A percentile compares a stretch with the other conserved stretches of the same genome.
Evolutionary conservation across 1,139 yeast genomes (phyloP).

Genomic region (Yamadazyma pseudoaaseri): DNA sequence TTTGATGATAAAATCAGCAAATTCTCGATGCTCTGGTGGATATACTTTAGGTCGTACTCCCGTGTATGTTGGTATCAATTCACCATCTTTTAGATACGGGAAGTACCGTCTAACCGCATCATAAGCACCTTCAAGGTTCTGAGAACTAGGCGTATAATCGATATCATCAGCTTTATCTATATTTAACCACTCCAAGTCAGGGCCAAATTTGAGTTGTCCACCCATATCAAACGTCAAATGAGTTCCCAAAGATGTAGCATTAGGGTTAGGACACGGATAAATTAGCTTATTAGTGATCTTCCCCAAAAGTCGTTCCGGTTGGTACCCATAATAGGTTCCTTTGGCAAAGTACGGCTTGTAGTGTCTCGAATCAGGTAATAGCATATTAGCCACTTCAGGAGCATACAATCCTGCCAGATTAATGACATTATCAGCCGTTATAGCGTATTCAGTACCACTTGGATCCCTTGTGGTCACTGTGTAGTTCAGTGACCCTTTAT

Average conservation of each 20-base stretch:
- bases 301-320: slow-evolving; percentile 39
- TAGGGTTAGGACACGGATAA: slow-evolving; percentile 78
- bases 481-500: slow-evolving; percentile 21
- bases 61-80: slow-evolving; percentile 65
- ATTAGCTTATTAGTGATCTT: slow-evolving; percentile 44
- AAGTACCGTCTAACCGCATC: slow-evolving; percentile 62
- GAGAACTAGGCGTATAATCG: slow-evolving; percentile 47
- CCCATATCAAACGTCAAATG: slow-evolving; percentile 84
- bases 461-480: slow-evolving; percentile 29
- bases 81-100: slow-evolving; percentile 51
- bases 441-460: slow-evolving; percentile 36
- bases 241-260: slow-evolving; percentile 77
- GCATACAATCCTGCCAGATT: slow-evolving; percentile 83
- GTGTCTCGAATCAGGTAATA: slow-evolving; percentile 64
- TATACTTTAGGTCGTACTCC: slow-evolving; percentile 81
- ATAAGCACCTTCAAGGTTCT: slow-evolving; percentile 54
- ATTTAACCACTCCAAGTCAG: slow-evolving; percentile 82
- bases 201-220: slow-evolving; percentile 81
- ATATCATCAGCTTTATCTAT: slow-evolving; percentile 29
- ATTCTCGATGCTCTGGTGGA: slow-evolving; percentile 39
- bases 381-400: slow-evolving; percentile 61
- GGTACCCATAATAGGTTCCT: slow-evolving; percentile 74
- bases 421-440: slow-evolving; percentile 58
- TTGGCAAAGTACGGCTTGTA: slow-evolving; percentile 67
- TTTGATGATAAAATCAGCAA: slow-evolving; percentile 72